Evolutionary conservation across 306 rosid genomes (phyloP).

Genomic region (Datisca glomerata): DNA sequence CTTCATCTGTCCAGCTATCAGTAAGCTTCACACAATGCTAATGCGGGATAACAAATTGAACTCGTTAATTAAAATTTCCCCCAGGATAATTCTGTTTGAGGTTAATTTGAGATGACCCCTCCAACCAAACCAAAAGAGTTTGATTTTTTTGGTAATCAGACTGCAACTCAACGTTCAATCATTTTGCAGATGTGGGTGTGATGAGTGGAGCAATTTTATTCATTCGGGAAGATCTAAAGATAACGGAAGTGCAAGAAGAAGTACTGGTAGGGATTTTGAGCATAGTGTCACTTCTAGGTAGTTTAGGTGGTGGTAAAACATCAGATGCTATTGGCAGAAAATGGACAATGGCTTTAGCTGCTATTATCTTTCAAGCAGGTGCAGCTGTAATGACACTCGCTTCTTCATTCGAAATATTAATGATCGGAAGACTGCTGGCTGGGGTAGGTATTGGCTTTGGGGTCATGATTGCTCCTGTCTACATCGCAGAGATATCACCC

Average conservation of each 20-base stretch:
- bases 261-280: slow-evolving; percentile 78
- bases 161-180: slow-evolving; percentile 1
- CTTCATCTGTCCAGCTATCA: too few species aligned
- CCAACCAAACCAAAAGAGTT: too few species aligned
- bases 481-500: slow-evolving; percentile 88
- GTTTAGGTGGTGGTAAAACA: slow-evolving; percentile 86
- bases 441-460: slow-evolving; percentile 93
- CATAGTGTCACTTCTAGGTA: slow-evolving; percentile 73
- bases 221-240: slow-evolving; percentile 78
- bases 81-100: too few species aligned
- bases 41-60: too few species aligned
- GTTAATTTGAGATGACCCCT: not conserved
- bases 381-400: slow-evolving; percentile 70
- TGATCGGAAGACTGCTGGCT: slow-evolving; percentile 64
- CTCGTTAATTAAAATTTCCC: too few species aligned
- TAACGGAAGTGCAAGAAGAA: slow-evolving; percentile 68
- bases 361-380: slow-evolving; percentile 63
- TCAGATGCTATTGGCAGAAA: slow-evolving; percentile 78
- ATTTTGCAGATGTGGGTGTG: slow-evolving; percentile 85
- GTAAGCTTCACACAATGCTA: too few species aligned
- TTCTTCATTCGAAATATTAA: slow-evolving; percentile 53
- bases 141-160: not conserved
- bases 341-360: slow-evolving; percentile 95
- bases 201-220: slow-evolving; percentile 96
- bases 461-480: slow-evolving; percentile 82